These are phyloP conservation scores for Sequoiadendron giganteum DNA, from an alignment of 75 land plant species.

Conservation along the genomic window DNA sequence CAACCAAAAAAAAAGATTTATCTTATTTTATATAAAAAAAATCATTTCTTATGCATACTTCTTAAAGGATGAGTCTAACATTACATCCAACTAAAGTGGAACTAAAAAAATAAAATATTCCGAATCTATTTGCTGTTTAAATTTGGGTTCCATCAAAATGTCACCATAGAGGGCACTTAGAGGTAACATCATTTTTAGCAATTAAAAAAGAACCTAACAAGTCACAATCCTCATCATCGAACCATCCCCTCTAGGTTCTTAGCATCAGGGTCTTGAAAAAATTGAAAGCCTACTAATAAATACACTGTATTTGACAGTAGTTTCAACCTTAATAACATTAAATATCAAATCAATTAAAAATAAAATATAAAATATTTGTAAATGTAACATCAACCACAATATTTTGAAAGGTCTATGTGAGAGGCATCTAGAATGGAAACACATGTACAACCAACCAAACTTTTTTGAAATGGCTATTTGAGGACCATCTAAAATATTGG, in stretches of 20 bases:
- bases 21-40: too few relatives aligned
- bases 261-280: neutral
- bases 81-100: neutral
- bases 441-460: neutral
- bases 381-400: neutral
- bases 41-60: too few relatives aligned
- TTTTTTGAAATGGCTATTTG: neutral
- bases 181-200: neutral
- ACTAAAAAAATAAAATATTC: neutral
- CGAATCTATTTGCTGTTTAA: neutral
- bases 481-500: too few relatives aligned
- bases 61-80: neutral
- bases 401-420: neutral
- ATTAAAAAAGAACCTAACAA: neutral
- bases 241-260: neutral
- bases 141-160: neutral
- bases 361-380: neutral
- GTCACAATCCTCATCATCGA: neutral
- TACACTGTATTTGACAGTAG: neutral
- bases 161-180: neutral
- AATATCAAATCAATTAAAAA: neutral
- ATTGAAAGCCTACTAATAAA: neutral
- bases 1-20: too few relatives aligned
- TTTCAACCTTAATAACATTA: neutral
- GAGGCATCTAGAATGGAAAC: neutral